Conservation (phyloP, 176 grass and related monocot species). For the Thinopyrum elongatum region DNA sequence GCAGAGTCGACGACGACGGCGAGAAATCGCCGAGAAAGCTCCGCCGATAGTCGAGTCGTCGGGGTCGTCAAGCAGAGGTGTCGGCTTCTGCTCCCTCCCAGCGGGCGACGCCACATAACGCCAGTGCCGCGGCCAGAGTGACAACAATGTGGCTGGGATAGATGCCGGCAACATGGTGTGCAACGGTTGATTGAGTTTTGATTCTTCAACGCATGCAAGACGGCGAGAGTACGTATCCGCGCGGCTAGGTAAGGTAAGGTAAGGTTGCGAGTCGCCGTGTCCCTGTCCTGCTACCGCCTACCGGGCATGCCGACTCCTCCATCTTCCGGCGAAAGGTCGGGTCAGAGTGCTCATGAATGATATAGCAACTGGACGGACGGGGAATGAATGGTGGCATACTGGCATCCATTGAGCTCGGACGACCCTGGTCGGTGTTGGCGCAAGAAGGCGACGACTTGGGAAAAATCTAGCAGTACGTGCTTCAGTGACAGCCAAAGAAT, state of each 20-base stretch:
- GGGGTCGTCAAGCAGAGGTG: not conserved
- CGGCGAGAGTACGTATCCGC: not conserved
- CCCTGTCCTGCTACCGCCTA: not conserved
- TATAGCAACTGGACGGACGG: not conserved
- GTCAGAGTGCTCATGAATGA: not conserved
- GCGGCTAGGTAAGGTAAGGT: not conserved
- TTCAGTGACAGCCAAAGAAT: not conserved
- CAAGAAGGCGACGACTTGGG: not conserved
- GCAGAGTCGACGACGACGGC: not conserved
- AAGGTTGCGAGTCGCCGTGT: not conserved
- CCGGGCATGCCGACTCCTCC: not conserved
- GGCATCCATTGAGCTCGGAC: not conserved
- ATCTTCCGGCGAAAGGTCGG: not conserved
- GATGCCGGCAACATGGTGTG: too few species aligned
- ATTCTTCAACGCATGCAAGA: not conserved
- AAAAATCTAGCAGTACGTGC: not conserved
- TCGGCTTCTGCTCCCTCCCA: slow-evolving; percentile 1
- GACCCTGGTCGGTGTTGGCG: not conserved
- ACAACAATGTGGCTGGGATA: too few species aligned
- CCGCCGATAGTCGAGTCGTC: not conserved
- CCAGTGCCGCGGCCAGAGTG: too few species aligned
- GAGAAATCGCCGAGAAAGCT: slow-evolving; percentile 8
- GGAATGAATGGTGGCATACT: not conserved
- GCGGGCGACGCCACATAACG: not conserved
- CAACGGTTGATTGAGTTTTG: not conserved